These are phyloP conservation scores for Leucosporidium creatinivorum DNA, from an alignment of 768 basidiomycete species.

Conservation along the genomic window DNA sequence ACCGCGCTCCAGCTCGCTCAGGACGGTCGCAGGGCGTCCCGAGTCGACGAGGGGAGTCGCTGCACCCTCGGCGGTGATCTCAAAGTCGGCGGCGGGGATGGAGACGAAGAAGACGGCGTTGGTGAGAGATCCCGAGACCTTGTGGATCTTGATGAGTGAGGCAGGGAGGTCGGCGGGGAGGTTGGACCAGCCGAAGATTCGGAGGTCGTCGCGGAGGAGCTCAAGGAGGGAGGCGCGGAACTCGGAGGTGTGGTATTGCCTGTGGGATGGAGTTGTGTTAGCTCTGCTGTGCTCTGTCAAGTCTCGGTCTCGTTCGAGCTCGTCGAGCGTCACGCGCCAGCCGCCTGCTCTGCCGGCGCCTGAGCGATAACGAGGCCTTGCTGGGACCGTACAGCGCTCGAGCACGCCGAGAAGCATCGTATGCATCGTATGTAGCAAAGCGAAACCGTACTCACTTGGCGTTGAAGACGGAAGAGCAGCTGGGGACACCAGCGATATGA, in stretches of 20 bases:
- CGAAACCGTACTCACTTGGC: conserved; percentile 27
- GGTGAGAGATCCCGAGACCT: conserved; percentile 84
- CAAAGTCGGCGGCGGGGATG: conserved; percentile 44
- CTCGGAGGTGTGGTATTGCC: conserved; percentile 25
- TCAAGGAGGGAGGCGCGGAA: conserved; percentile 29
- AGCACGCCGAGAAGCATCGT: too few relatives aligned
- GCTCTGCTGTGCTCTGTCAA: not conserved
- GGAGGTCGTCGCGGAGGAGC: conserved; percentile 30
- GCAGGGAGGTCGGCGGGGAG: not conserved
- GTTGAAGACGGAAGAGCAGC: conserved; percentile 24
- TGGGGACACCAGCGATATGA: conserved; percentile 35
- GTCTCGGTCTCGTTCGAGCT: not conserved
- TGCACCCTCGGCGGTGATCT: conserved; percentile 18
- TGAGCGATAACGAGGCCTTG: too few relatives aligned
- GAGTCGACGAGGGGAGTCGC: conserved; percentile 4
- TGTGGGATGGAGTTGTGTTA: not conserved
- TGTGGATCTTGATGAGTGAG: conserved; percentile 41
- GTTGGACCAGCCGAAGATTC: conserved; percentile 29
- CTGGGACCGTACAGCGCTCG: too few relatives aligned
- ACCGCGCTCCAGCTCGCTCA: conserved; percentile 26
- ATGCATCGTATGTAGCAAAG: not conserved
- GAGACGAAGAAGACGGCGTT: conserved; percentile 97
- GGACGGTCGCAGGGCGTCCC: conserved; percentile 12
- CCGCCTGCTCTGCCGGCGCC: not conserved
- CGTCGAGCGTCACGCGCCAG: not conserved